Base-by-base conservation (phyloP, 345 rosid species). In the Eucalyptus regnans region DNA sequence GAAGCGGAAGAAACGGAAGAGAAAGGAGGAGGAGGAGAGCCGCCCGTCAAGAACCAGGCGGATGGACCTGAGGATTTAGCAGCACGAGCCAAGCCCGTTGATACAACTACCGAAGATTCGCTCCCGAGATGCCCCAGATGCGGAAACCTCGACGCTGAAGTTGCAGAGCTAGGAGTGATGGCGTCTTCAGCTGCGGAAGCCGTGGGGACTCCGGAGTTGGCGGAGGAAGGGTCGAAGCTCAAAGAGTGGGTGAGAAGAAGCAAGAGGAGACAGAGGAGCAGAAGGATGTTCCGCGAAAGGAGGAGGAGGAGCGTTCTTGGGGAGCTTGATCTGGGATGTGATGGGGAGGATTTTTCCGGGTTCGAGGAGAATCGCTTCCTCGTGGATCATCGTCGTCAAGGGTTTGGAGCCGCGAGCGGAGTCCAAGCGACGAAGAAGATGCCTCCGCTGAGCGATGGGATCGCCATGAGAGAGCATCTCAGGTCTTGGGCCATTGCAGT, bases 381-480 rank as follows among this genome's bases (percentile, higher is more conserved):
- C 44, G 25, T 20, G 44, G 41, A 37, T 33, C 81, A 11, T 33
- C 20, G 81, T 71, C 44, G 81, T 23, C 62, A 2, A 33, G 62
- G 79, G 64, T 81, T n/a, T 48, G 81, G 91, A 18, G 81, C 33
- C 5, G 81, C 25, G 12, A 37, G 80, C 44, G 44, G 37, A 71
- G 20, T 33, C 81, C 79, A 8, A 2, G 44, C 81, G 81, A 0
- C 18, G 44, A 17, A 79, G 50, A 87, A 91, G 88, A 93, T 94
- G 93, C 97, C 95, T 6, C 92, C 97, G 37, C 86, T 93, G 46
- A 86, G 92, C 86, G 95, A 95, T 64, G 92, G 93, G 17, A 46
- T 92, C 88, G 96, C 95, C 92, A 95, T 95, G 97, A 94, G 94
- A 87, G 90, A 93, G 88, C 95, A 93, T 43, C 95, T 95, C 89